Base-by-base conservation (phyloP, 768 basidiomycete species). In the Gloeopeniophorella convolvens region DNA sequence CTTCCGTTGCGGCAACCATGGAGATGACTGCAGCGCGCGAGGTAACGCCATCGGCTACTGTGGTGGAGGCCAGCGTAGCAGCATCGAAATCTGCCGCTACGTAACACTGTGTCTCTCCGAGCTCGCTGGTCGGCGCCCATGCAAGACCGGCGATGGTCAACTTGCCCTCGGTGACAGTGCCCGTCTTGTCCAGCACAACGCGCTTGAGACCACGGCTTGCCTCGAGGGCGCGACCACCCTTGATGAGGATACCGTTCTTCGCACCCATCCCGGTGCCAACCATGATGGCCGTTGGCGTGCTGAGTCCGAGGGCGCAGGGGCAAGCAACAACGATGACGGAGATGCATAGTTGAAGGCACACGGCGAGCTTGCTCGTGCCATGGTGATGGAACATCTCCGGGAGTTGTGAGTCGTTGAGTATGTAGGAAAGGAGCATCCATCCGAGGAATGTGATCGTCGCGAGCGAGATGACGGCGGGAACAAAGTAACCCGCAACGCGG, bases 251-350 rank as follows among this genome's bases (percentile, higher is more conserved):
- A 0, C 96, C 95, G 60, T 98, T 95, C 71, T 87, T 79, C 8
- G 96, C 96, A 1, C 96, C 96, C 49, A 98, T 82, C 1, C 96
- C 96, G 0, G 95, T 98, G 15, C 96, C 96, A 27, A 98, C 96
- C 96, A 98, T 98, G 68, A 98, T 92, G 2, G 95, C 96, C 0
- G 96, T 98, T 1, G 96, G 96, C 0, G 95, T 98, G 48, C 89
- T 90, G 51, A 98, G 76, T 4, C 95, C 96, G 28, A 99, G 77
- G 0, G 96, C 95, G 64, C 96, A 99, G 0, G 96, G 96, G 66
- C 96, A 99, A 18, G 96, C 95, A 44, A 99, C 93, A 42, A 99
- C 96, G 51, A 99, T 79, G 55, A 98, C 96, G 33, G 89, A 93
- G 63, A 98, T 99, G 66, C 95, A 97, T 62, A 99, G 83, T 70